phyloP scores from a whole-genome alignment of 2,329 filamentous ascomycete species.

The Cladosporium sp. region DNA sequence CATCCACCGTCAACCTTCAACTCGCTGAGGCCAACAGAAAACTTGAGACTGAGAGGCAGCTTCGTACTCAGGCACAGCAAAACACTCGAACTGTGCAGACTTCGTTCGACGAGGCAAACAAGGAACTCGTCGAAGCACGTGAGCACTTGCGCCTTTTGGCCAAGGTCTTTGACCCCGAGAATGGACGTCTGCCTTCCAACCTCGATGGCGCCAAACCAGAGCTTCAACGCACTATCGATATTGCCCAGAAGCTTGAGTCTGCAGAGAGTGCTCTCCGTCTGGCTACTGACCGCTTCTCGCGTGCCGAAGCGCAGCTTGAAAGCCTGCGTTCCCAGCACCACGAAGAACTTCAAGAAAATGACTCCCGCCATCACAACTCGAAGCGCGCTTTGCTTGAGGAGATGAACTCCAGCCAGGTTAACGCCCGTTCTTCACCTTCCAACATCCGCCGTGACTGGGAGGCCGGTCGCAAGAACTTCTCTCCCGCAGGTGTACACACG shows the following conservation, averaged over 20 bases:
- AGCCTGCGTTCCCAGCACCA: constrained; percentile 75
- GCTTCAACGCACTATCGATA: constrained; percentile 67
- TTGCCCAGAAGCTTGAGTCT: constrained; percentile 83
- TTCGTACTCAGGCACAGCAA: constrained; percentile 80
- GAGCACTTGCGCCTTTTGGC: constrained; percentile 79
- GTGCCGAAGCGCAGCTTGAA: constrained; percentile 79
- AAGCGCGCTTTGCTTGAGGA: constrained; percentile 80
- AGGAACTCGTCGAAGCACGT: constrained; percentile 78
- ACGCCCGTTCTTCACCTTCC: constrained; percentile 72
- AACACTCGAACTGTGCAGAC: constrained; percentile 80
- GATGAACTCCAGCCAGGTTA: constrained; percentile 79
- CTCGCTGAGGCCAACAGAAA: constrained; percentile 86
- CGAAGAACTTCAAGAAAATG: constrained; percentile 69
- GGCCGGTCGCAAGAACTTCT: constrained; percentile 64
- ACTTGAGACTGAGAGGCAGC: constrained; percentile 84
- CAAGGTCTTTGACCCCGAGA: constrained; percentile 80
- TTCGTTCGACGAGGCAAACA: constrained; percentile 76
- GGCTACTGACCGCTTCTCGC: constrained; percentile 75
- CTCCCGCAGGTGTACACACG: constrained; percentile 66
- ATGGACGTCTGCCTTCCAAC: constrained; percentile 52
- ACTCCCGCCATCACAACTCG: constrained; percentile 62
- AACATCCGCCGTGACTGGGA: constrained; percentile 64
- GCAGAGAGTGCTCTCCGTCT: constrained; percentile 86
- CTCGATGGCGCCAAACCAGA: constrained; percentile 68
- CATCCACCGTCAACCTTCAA: constrained; percentile 77